A percentile compares a stretch with the other conserved stretches of the same genome.
Conservation (phyloP, 1,139 yeast genomes). For the Hemisphaericaspora xylanilytica region DNA sequence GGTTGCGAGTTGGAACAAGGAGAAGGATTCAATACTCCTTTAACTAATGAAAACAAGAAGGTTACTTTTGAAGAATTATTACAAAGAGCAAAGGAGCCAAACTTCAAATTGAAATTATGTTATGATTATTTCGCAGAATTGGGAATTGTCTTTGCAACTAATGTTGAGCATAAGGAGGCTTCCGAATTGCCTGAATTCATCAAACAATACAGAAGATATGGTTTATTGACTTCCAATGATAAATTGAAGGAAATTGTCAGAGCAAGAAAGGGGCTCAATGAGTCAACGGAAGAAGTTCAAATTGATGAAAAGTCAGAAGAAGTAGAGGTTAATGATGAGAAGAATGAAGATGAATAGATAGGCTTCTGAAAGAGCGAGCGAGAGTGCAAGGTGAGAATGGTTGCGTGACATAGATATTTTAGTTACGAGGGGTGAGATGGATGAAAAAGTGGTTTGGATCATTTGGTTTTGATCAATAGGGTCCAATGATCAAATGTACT, state of each 20-base stretch:
- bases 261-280: conserved; percentile 30
- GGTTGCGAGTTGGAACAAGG: conserved; percentile 66
- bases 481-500: too few relatives aligned
- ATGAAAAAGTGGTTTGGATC: too few relatives aligned
- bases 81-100: conserved; percentile 18
- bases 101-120: conserved; percentile 44
- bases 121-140: conserved; percentile 54
- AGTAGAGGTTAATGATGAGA: too few relatives aligned
- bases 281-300: conserved; percentile 1
- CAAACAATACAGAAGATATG: conserved; percentile 60
- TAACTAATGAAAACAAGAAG: conserved; percentile 28
- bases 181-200: conserved; percentile 37
- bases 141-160: conserved; percentile 45
- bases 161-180: conserved; percentile 30
- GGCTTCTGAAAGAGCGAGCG: too few relatives aligned
- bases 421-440: too few relatives aligned
- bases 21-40: conserved; percentile 78
- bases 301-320: conserved; percentile 2
- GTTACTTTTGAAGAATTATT: conserved; percentile 23
- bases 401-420: too few relatives aligned
- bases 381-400: too few relatives aligned
- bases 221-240: conserved; percentile 52
- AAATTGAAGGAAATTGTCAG: conserved; percentile 39
- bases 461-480: too few relatives aligned
- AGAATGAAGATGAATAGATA: background rate